These are phyloP conservation scores for Chrysanthemum makinoi DNA, from an alignment of 129 eudicot genomes.

Conservation along the genomic window DNA sequence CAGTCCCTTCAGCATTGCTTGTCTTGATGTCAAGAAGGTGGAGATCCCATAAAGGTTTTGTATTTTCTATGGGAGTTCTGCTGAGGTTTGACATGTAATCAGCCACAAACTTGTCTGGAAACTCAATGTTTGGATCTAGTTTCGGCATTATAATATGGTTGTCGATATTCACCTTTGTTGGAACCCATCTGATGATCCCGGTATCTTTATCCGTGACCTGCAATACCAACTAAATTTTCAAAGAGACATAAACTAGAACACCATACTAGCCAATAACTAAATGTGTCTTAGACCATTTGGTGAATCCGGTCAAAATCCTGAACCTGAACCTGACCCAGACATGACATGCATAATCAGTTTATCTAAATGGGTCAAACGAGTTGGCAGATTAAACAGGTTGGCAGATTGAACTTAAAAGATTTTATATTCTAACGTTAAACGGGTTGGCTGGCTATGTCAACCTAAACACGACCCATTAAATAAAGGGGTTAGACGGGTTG, in stretches of 20 bases:
- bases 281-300: too few species aligned
- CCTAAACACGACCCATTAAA: too few species aligned
- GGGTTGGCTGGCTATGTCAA: too few species aligned
- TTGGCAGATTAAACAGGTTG: too few species aligned
- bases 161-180: conserved; percentile 42
- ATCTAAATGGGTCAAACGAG: too few species aligned
- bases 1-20: conserved; percentile 23
- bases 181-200: conserved; percentile 40
- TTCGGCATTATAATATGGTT: conserved; percentile 46
- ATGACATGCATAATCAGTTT: too few species aligned
- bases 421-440: too few species aligned
- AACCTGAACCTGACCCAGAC: too few species aligned
- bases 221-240: neutral
- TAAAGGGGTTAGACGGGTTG: too few species aligned
- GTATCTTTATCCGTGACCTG: conserved; percentile 40
- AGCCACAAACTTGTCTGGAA: conserved; percentile 44
- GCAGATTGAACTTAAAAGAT: too few species aligned
- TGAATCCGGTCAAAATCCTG: too few species aligned
- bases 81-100: conserved; percentile 47
- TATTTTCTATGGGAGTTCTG: conserved; percentile 34
- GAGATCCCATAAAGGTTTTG: conserved; percentile 52
- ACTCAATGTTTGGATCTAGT: conserved; percentile 37
- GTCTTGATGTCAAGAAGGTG: conserved; percentile 46
- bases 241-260: too few species aligned
- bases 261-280: neutral